Evolutionary conservation across 768 basidiomycete species (phyloP), one percentile per base, ranked within the genome.

Genomic region (Boletellus ananiceps): DNA sequence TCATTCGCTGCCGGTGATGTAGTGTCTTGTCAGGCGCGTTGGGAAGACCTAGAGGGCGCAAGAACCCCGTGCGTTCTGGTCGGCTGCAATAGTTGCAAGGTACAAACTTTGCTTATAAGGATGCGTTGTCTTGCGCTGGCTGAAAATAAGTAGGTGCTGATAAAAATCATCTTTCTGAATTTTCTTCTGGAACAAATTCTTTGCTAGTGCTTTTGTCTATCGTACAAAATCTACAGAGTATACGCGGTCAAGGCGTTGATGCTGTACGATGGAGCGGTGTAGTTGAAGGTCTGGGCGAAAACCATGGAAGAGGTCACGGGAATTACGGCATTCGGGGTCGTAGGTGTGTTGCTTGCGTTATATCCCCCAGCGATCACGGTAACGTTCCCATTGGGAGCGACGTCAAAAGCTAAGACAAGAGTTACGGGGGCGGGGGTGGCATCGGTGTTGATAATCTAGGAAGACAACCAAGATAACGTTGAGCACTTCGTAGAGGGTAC

Each of bases 291-390:
- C 57, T 73, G 69, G n/a, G 76, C 76, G 8, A 77, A 75, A 2
- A 56, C 37, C 59, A 82, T 71, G 9, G 63, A 71, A 47, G 69
- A 74, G 5, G 66, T 78, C 36, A 68, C 59, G 0, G 82, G 82
- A 15, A 68, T 68, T 33, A 80, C 65, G 14, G 67, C 49, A 46
- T 75, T 67, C 4, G 82, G 81, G 5, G 65, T 65, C 16, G 61
- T 64, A 0, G 80, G 79, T 4, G 78, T 78, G 64, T 84, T 84
- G 63, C 77, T 82, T 4, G 74, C 71, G 15, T 71, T 78, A 16
- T 62, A 68, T 1, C 68, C 52, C 6, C 81, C 81, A 7, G 70
- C 72, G 29, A 83, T 58, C 14, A 79, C 64, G 56, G 77, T 74
- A 2, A 73, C 61, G 14, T 74, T 76, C 3, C 80, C 82, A 1